phyloP scores from a whole-genome alignment of 192 early-diverging fungal genomes.

The Nowakowskiella sp. region DNA sequence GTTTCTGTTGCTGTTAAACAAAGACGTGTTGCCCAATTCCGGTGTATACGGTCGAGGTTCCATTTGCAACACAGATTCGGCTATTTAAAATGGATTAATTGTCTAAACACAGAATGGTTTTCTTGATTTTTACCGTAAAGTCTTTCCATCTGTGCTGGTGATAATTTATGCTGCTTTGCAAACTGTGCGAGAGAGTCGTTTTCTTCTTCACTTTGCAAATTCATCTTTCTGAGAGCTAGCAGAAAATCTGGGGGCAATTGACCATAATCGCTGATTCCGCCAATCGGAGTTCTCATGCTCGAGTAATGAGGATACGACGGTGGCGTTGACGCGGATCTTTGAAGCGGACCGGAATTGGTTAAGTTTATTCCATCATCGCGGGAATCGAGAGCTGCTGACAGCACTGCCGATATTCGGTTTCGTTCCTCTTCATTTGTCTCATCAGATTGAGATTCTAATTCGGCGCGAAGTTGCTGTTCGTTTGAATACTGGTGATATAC shows the following conservation, averaged over 20 bases:
- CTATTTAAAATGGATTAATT: too few species aligned
- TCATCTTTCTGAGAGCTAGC: constrained; percentile 45
- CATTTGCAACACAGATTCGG: too few species aligned
- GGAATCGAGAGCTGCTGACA: constrained; percentile 54
- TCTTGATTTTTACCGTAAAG: constrained; percentile 8
- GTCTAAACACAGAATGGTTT: constrained; percentile 24
- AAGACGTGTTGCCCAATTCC: constrained; percentile 22
- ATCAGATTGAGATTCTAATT: constrained; percentile 23
- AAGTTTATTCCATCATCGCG: constrained; percentile 45
- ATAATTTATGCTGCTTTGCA: constrained; percentile 10
- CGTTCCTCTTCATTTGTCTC: constrained; percentile 44
- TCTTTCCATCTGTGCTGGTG: constrained; percentile 12
- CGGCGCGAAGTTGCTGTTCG: constrained; percentile 27
- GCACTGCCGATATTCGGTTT: constrained; percentile 43
- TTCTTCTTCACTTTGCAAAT: constrained; percentile 30
- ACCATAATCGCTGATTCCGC: constrained; percentile 28
- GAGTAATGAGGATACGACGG: constrained; percentile 46
- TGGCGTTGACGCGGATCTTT: constrained; percentile 62
- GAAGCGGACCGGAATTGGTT: constrained; percentile 39
- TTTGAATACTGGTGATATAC: too few species aligned
- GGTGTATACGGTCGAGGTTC: constrained; percentile 22
- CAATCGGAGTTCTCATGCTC: constrained; percentile 29
- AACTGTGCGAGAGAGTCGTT: constrained; percentile 17
- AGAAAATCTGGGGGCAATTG: constrained; percentile 32
- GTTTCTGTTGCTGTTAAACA: too few species aligned